phyloP scores from a whole-genome alignment of 352 stramenopile genomes.

The Phytophthora melonis region DNA sequence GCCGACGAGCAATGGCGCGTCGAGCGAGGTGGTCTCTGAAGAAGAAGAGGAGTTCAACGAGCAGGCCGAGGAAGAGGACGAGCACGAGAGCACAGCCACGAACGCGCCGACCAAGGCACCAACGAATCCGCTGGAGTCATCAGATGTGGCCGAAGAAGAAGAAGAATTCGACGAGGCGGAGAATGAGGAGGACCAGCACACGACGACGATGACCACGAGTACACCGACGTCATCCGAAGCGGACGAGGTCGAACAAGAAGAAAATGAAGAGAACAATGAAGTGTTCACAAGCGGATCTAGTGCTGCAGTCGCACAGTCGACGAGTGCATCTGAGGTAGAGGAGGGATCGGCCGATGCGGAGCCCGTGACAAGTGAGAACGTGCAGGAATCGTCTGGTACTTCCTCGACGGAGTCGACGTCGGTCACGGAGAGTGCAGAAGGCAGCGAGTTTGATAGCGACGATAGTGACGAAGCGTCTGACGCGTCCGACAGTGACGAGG shows the following conservation, averaged over 20 bases:
- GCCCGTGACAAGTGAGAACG: background rate
- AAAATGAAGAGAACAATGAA: background rate
- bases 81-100: background rate
- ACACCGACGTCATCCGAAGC: background rate
- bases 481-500: conserved; percentile 8
- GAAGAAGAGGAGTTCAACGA: conserved; percentile 22
- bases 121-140: conserved; percentile 4
- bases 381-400: background rate
- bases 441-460: conserved; percentile 17
- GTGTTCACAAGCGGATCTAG: background rate
- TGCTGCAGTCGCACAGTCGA: background rate
- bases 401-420: background rate
- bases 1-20: conserved; percentile 2
- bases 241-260: conserved; percentile 11
- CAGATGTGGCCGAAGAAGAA: conserved; percentile 20
- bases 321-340: background rate
- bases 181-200: conserved; percentile 17
- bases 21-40: conserved; percentile 3
- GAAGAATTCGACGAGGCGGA: conserved; percentile 18
- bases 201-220: background rate
- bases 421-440: conserved; percentile 1
- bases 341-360: conserved; percentile 5
- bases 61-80: conserved; percentile 14
- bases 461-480: conserved; percentile 15
- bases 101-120: background rate